These are phyloP conservation scores for Chaetomium tenue DNA, from an alignment of 495 filamentous ascomycete genomes.

Conservation along the genomic window DNA sequence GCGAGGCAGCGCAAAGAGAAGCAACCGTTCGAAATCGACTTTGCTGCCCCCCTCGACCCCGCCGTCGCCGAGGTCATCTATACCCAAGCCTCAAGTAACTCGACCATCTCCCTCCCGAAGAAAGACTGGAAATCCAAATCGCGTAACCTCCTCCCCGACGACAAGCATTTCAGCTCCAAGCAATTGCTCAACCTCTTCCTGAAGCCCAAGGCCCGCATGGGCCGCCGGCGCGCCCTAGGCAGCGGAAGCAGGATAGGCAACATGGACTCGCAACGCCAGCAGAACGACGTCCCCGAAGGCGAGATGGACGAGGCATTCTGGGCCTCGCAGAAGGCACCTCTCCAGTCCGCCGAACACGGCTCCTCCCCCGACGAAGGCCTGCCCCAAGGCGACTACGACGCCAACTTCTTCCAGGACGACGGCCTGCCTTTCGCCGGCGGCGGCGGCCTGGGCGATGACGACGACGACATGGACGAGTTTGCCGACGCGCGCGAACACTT, in stretches of 20 bases:
- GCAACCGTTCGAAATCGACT: slow-evolving; percentile 93
- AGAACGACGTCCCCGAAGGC: slow-evolving; percentile 58
- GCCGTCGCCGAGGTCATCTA: slow-evolving; percentile 77
- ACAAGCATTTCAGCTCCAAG: slow-evolving; percentile 96
- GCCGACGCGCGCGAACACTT: slow-evolving; percentile 90
- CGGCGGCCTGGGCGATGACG: slow-evolving; percentile 63
- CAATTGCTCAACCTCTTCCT: slow-evolving; percentile 87
- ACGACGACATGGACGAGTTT: slow-evolving; percentile 73
- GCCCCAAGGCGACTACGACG: slow-evolving; percentile 78
- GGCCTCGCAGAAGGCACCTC: slow-evolving; percentile 70
- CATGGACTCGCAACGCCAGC: slow-evolving; percentile 34
- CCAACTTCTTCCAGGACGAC: slow-evolving; percentile 97
- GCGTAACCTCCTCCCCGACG: slow-evolving; percentile 89
- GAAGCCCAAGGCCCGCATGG: slow-evolving; percentile 83
- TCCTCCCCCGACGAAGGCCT: slow-evolving; percentile 39
- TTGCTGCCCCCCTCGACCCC: slow-evolving; percentile 66
- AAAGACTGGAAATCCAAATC: slow-evolving; percentile 93
- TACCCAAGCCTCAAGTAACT: slow-evolving; percentile 75
- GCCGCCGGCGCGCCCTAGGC: slow-evolving; percentile 43
- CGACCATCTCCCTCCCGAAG: slow-evolving; percentile 79
- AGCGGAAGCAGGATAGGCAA: slow-evolving; percentile 36
- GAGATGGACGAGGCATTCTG: slow-evolving; percentile 96
- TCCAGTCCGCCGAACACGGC: slow-evolving; percentile 24
- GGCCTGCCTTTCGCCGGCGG: slow-evolving; percentile 73
- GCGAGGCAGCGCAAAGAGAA: slow-evolving; percentile 80